Evolutionary conservation across 1,284 basidiomycete genomes (phyloP).

Genomic region (Pisolithus thermaeus): DNA sequence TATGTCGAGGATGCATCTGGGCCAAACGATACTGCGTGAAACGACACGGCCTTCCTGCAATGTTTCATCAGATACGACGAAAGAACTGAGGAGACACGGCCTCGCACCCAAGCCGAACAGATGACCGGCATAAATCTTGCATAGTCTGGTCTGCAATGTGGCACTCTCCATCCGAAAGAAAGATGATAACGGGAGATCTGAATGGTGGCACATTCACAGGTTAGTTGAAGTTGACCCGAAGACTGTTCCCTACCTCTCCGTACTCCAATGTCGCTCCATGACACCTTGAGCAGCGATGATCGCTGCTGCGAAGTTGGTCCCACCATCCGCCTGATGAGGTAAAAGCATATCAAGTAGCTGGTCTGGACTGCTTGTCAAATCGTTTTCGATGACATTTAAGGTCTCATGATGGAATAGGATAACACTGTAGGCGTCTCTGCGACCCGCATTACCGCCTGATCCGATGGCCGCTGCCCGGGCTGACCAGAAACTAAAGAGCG

Average conservation of each 20-base stretch:
- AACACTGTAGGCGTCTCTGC: slow-evolving; percentile 52
- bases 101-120: slow-evolving; percentile 41
- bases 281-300: slow-evolving; percentile 31
- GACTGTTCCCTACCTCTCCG: slow-evolving; percentile 33
- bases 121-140: slow-evolving; percentile 36
- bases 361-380: slow-evolving; percentile 40
- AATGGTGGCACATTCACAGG: neutral
- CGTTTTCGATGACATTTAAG: slow-evolving; percentile 33
- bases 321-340: slow-evolving; percentile 28
- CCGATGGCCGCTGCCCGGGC: slow-evolving; percentile 36
- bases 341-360: slow-evolving; percentile 41
- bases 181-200: slow-evolving; percentile 54
- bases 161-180: slow-evolving; percentile 54
- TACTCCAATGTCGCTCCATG: slow-evolving; percentile 46
- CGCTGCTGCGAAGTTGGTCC: slow-evolving; percentile 44
- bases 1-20: slow-evolving; percentile 23
- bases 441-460: slow-evolving; percentile 18
- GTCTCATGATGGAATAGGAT: slow-evolving; percentile 40
- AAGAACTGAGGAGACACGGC: neutral
- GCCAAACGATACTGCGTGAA: slow-evolving; percentile 56
- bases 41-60: slow-evolving; percentile 47
- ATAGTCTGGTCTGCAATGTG: slow-evolving; percentile 31
- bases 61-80: neutral
- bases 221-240: neutral
- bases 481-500: slow-evolving; percentile 47